Percentiles rank a stretch among this genome's conserved stretches.
Conservation (phyloP, 2,329 filamentous ascomycete species). For the Alternaria incomplexa region DNA sequence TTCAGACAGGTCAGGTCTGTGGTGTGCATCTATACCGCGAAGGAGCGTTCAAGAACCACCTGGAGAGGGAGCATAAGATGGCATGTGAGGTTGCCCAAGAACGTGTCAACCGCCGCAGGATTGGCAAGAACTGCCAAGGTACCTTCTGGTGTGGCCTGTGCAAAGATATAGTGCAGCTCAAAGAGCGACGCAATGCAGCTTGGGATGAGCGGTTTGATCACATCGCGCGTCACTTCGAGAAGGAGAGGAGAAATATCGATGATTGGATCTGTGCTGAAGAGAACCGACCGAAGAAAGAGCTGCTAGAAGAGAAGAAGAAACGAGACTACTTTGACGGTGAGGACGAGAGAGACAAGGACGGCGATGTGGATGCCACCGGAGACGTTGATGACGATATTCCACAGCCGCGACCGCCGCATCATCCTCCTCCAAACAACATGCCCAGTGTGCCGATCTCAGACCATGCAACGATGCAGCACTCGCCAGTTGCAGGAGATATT, state of each 20-base stretch:
- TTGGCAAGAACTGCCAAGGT: slow-evolving; percentile 68
- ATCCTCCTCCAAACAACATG: neutral
- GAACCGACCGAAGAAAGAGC: slow-evolving; percentile 43
- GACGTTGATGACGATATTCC: slow-evolving; percentile 2
- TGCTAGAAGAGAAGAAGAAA: slow-evolving; percentile 26
- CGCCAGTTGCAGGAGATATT: neutral
- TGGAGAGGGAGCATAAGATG: slow-evolving; percentile 59
- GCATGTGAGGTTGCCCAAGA: slow-evolving; percentile 34
- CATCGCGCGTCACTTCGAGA: slow-evolving; percentile 74
- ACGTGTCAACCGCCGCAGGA: slow-evolving; percentile 61
- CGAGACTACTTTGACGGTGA: slow-evolving; percentile 27
- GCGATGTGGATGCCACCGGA: slow-evolving; percentile 9
- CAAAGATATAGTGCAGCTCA: slow-evolving; percentile 58
- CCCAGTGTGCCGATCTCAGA: neutral
- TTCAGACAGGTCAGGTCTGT: slow-evolving; percentile 51
- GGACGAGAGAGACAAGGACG: slow-evolving; percentile 10
- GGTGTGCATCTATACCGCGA: slow-evolving; percentile 64
- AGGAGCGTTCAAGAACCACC: slow-evolving; percentile 67
- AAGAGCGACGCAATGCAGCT: slow-evolving; percentile 58
- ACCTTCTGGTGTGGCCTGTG: slow-evolving; percentile 93
- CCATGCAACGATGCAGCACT: neutral
- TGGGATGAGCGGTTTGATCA: slow-evolving; percentile 72
- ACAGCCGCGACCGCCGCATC: neutral
- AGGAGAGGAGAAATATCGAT: slow-evolving; percentile 58
- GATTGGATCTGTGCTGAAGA: slow-evolving; percentile 61